Conservation (phyloP, 257 asterid genomes). For the Solanum appendiculatum region DNA sequence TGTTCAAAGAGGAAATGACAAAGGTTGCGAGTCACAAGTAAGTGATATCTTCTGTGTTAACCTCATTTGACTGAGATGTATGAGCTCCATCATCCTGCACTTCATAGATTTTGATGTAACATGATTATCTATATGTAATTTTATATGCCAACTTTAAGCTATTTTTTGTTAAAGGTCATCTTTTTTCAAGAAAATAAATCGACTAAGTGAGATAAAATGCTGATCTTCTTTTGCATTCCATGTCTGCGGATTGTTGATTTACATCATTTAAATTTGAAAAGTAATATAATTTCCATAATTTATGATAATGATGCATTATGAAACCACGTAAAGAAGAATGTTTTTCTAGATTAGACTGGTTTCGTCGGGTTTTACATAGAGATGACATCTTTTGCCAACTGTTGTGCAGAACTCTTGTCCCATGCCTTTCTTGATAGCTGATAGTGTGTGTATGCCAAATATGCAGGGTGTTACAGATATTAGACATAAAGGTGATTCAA, state of each 20-base stretch:
- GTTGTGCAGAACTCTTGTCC: constrained; percentile 68
- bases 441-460: constrained; percentile 27
- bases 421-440: constrained; percentile 38
- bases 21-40: constrained; percentile 87
- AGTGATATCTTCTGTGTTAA: constrained; percentile 1
- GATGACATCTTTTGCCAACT: not conserved
- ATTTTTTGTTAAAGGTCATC: not conserved
- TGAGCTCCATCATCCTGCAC: not conserved
- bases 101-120: not conserved
- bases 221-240: not conserved
- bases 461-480: constrained; percentile 10
- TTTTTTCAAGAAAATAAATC: not conserved
- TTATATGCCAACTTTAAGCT: not conserved
- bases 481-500: constrained; percentile 17
- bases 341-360: not conserved
- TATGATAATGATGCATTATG: not conserved
- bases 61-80: not conserved
- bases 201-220: not conserved
- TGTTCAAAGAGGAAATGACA: constrained; percentile 43
- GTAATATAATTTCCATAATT: not conserved
- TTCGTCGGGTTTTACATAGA: not conserved
- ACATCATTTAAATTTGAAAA: not conserved
- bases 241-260: not conserved
- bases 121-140: not conserved
- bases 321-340: not conserved